Evolutionary conservation across 768 basidiomycete genomes (phyloP).

Genomic region (Cystofilobasidium ferigula): DNA sequence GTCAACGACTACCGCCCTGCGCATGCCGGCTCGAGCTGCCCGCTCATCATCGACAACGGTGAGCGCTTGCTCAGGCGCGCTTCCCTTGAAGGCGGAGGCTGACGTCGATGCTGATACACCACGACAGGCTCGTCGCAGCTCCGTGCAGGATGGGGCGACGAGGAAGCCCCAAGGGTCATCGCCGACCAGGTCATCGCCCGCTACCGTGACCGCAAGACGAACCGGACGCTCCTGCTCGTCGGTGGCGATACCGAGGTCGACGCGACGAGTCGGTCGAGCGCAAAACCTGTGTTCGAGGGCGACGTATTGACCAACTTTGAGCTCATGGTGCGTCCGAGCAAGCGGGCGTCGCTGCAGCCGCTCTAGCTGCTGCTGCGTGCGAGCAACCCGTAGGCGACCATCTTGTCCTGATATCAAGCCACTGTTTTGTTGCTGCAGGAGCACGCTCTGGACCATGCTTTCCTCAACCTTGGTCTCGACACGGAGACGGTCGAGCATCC

Average conservation of each 20-base stretch:
- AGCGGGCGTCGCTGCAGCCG: too few species aligned
- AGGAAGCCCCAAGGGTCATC: conserved; percentile 27
- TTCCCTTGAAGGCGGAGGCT: too few species aligned
- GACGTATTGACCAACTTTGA: conserved; percentile 87
- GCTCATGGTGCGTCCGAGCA: conserved; percentile 57
- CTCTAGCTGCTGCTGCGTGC: too few species aligned
- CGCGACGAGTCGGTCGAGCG: conserved; percentile 65
- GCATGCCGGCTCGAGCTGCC: conserved; percentile 1
- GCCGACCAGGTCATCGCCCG: conserved; percentile 50
- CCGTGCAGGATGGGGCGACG: conserved; percentile 32
- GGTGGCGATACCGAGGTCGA: conserved; percentile 81
- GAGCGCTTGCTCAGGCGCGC: neutral
- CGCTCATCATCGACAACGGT: conserved; percentile 8
- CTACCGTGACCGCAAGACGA: conserved; percentile 79
- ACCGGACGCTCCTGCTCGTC: conserved; percentile 71
- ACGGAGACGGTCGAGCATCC: conserved; percentile 68
- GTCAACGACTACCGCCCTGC: neutral
- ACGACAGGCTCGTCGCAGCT: conserved; percentile 27
- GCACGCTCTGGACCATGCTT: conserved; percentile 83
- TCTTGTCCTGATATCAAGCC: neutral
- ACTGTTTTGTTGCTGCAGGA: conserved; percentile 50
- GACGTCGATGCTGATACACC: too few species aligned
- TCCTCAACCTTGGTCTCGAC: conserved; percentile 75
- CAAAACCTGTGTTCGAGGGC: conserved; percentile 81
- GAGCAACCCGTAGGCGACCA: too few species aligned